A percentile compares a stretch with the other conserved stretches of the same genome.
Conservation (phyloP, 306 rosid genomes). For the Dryas alaskensis region DNA sequence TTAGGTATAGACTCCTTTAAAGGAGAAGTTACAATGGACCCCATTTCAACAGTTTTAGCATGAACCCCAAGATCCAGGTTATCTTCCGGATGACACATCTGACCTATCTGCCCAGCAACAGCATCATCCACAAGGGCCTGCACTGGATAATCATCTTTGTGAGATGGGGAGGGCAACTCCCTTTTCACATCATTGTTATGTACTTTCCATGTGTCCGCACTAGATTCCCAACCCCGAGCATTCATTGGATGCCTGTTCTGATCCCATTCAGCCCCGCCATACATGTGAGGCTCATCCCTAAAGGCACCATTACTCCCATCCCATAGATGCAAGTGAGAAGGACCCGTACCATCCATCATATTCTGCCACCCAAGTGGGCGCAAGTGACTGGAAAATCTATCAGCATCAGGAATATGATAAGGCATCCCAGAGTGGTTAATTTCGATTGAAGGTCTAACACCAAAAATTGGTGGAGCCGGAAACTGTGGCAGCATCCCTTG, state of each 20-base stretch:
- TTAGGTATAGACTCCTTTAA: conserved; percentile 46
- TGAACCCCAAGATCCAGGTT: conserved; percentile 33
- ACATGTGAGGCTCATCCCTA: conserved; percentile 78
- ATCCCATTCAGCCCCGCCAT: conserved; percentile 87
- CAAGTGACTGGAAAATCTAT: conserved; percentile 82
- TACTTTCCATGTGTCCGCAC: conserved; percentile 79
- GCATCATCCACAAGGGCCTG: conserved; percentile 50
- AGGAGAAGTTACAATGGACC: conserved; percentile 51
- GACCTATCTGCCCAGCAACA: conserved; percentile 45
- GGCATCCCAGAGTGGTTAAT: conserved; percentile 81
- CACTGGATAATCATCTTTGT: conserved; percentile 53
- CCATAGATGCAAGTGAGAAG: conserved; percentile 92
- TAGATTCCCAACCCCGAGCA: conserved; percentile 85
- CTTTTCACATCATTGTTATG: conserved; percentile 67
- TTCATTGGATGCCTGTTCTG: conserved; percentile 71
- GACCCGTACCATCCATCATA: conserved; percentile 88
- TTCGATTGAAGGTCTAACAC: conserved; percentile 85
- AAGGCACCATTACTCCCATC: conserved; percentile 77
- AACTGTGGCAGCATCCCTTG: conserved; percentile 85
- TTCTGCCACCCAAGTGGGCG: conserved; percentile 92
- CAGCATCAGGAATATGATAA: conserved; percentile 83
- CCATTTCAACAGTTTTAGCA: conserved; percentile 54
- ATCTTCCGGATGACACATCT: conserved; percentile 54
- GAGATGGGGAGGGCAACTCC: conserved; percentile 71
- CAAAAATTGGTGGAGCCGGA: conserved; percentile 73